Base-by-base conservation (phyloP, 2,329 filamentous ascomycete genomes). In the Trichoderma sp. region DNA sequence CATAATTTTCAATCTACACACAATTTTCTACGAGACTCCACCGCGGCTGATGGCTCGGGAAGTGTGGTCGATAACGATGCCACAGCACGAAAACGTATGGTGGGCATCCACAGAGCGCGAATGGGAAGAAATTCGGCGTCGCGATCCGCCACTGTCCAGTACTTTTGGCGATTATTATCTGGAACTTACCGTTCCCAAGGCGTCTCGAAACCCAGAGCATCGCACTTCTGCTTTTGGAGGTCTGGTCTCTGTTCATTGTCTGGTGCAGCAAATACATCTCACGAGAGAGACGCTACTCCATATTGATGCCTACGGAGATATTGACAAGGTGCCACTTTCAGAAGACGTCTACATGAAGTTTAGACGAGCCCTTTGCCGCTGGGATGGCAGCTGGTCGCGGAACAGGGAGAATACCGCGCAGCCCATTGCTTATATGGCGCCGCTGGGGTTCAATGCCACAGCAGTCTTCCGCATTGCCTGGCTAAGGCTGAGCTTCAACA, bases 371-470 rank as follows among this genome's bases (percentile, higher is more conserved):
- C 63, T 66, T n/a, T 66, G 63, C 19, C 63, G 63, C 21, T 66
- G 63, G 63, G 63, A 66, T 37, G 47, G 37, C n/a, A 56, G 53
- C 63, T 66, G 63, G 63, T 56, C 63, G 10, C 47, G 40, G 2
- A 66, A 40, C 27, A 49, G 53, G 2, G 63, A 49, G 19, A 58
- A 40, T 3, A 27, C 35, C 5, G 58, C 63, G 13, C 63, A 66
- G 14, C 63, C 63, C n/a, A 66, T 66, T 58, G 63, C 63, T 14
- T 55, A 66, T 13, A 66, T 66, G 63, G 63, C 63, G 8, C 63
- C 63, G 14, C 37, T 66, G 5, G 63, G 63, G 11, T 66, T 66
- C 53, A 66, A 66, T n/a, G 63, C 63, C 37, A 66, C 63, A 10
- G 63, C 63, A 4, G 63, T 66, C 0, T 66, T 66, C 14, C 63